These are phyloP conservation scores for Lepraria neglecta DNA, from an alignment of 495 filamentous ascomycete species.

Conservation along the genomic window DNA sequence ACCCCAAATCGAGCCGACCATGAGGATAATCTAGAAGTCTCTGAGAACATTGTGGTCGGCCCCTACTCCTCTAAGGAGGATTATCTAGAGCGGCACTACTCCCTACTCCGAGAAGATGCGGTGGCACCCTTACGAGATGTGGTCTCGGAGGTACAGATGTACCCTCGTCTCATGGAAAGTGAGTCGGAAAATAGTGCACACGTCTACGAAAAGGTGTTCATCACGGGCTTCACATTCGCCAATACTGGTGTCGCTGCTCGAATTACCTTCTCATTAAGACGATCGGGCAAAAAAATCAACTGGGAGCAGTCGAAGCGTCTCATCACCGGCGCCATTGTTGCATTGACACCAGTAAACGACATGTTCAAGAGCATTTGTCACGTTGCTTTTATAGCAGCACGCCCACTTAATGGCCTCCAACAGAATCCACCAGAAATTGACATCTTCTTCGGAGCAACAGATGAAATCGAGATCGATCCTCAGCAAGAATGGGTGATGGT, in stretches of 20 bases:
- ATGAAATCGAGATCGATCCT: conserved; percentile 63
- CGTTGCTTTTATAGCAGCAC: conserved; percentile 66
- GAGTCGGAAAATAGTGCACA: conserved; percentile 44
- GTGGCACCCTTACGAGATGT: conserved; percentile 54
- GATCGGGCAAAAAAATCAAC: conserved; percentile 60
- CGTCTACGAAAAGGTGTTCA: conserved; percentile 70
- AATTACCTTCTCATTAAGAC: conserved; percentile 62
- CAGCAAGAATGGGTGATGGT: conserved; percentile 70
- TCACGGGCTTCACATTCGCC: conserved; percentile 57
- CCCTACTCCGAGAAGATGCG: conserved; percentile 59
- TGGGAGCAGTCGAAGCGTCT: conserved; percentile 75
- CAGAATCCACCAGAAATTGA: conserved; percentile 67
- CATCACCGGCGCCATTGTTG: conserved; percentile 62
- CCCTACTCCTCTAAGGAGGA: conserved; percentile 45
- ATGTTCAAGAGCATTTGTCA: conserved; percentile 59
- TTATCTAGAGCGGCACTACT: conserved; percentile 60
- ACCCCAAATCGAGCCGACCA: conserved; percentile 21
- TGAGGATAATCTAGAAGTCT: conserved; percentile 31
- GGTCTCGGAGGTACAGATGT: conserved; percentile 42
- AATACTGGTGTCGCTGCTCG: conserved; percentile 57
- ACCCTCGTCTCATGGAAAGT: conserved; percentile 44
- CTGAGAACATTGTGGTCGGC: conserved; percentile 37
- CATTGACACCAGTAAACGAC: conserved; percentile 58
- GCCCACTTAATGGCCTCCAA: conserved; percentile 55
- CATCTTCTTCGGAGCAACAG: conserved; percentile 58